phyloP scores from a whole-genome alignment of 805 yeast species.

The Yamadazyma endophytica region DNA sequence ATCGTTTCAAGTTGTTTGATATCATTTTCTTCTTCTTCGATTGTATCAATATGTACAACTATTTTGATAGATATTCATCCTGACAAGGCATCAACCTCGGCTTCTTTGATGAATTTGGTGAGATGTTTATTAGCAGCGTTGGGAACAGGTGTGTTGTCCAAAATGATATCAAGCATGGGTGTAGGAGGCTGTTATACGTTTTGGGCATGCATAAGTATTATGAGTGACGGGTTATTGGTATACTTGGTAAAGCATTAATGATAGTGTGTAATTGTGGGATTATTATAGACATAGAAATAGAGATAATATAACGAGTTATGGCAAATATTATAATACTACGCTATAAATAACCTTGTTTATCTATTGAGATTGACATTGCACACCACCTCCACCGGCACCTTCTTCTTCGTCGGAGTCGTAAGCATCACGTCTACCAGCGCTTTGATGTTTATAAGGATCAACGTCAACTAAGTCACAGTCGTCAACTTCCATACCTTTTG shows the following conservation, averaged over 20 bases:
- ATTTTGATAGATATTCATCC: conserved; percentile 77
- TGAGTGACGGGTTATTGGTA: conserved; percentile 10
- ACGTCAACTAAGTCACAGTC: conserved; percentile 71
- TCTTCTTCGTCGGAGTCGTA: conserved; percentile 45
- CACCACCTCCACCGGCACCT: conserved; percentile 61
- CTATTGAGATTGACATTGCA: conserved; percentile 93
- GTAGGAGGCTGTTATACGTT: conserved; percentile 77
- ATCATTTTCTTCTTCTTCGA: conserved; percentile 56
- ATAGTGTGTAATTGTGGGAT: background rate
- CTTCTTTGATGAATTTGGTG: conserved; percentile 66
- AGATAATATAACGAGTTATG: conserved; percentile 1
- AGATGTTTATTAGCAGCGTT: conserved; percentile 74
- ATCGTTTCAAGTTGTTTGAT: conserved; percentile 55
- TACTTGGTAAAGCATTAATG: conserved; percentile 5
- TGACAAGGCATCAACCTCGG: conserved; percentile 62
- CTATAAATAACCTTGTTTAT: background rate
- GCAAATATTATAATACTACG: background rate
- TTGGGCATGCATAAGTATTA: conserved; percentile 45
- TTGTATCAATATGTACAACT: conserved; percentile 57
- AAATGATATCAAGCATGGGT: conserved; percentile 54
- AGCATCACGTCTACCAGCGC: conserved; percentile 38
- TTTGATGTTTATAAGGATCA: conserved; percentile 58
- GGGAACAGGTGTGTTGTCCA: conserved; percentile 61
- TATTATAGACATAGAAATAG: background rate
- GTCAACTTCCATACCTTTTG: conserved; percentile 72